These are phyloP conservation scores for Claviceps humidiphila DNA, from an alignment of 2,329 filamentous ascomycete species.

Conservation along the genomic window DNA sequence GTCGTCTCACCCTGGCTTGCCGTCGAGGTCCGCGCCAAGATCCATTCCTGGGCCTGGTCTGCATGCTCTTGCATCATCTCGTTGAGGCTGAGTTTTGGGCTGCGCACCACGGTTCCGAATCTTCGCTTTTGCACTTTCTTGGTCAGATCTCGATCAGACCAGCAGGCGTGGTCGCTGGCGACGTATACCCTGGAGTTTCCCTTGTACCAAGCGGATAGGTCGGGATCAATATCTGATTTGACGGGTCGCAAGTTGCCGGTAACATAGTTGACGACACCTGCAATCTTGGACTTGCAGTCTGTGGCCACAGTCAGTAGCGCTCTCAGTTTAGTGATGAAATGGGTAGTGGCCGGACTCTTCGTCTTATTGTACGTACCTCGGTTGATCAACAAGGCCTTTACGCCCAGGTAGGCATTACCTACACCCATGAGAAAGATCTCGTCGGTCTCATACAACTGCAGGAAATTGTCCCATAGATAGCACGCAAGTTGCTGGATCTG, in stretches of 20 bases:
- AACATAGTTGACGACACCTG: slow-evolving; percentile 70
- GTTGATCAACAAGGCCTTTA: slow-evolving; percentile 68
- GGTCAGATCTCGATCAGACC: slow-evolving; percentile 48
- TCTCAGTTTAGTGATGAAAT: neutral
- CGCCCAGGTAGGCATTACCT: slow-evolving; percentile 75
- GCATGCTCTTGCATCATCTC: slow-evolving; percentile 45
- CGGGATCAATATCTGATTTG: slow-evolving; percentile 63
- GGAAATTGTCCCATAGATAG: slow-evolving; percentile 95
- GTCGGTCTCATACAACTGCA: slow-evolving; percentile 60
- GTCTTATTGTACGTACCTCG: slow-evolving; percentile 41
- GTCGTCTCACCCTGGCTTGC: slow-evolving; percentile 30
- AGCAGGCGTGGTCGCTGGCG: slow-evolving; percentile 60
- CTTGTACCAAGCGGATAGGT: slow-evolving; percentile 70
- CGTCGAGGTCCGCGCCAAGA: slow-evolving; percentile 26
- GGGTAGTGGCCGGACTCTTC: neutral
- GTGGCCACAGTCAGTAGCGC: neutral
- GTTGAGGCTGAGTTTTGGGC: slow-evolving; percentile 33
- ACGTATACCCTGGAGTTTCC: slow-evolving; percentile 71
- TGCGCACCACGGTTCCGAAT: slow-evolving; percentile 45
- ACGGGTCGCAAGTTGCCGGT: slow-evolving; percentile 64
- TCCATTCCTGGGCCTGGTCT: slow-evolving; percentile 37
- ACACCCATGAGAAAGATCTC: slow-evolving; percentile 79
- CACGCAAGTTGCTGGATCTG: slow-evolving; percentile 61
- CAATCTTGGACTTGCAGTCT: slow-evolving; percentile 55
- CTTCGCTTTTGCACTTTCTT: slow-evolving; percentile 46